phyloP scores from a whole-genome alignment of 441 rosid genomes.

The Bocquillonia castaneifolia region DNA sequence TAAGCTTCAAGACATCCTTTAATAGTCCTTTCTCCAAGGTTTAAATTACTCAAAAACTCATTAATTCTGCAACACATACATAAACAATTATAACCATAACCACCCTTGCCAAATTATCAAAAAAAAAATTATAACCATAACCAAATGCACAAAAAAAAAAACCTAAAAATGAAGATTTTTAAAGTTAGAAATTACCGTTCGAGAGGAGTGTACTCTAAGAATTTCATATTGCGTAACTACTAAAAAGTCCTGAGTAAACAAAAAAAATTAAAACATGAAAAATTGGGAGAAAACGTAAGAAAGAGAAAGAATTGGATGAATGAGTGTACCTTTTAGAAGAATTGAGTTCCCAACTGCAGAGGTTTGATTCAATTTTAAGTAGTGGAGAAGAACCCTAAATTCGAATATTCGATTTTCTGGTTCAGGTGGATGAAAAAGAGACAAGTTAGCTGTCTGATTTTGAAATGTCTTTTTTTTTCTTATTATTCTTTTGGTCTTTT shows the following conservation, averaged over 20 bases:
- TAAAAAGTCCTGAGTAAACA: not conserved
- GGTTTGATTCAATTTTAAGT: not conserved
- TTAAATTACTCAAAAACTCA: conserved; percentile 59
- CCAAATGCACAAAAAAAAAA: conserved; percentile 3
- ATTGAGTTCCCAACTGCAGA: not conserved
- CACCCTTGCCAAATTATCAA: no score
- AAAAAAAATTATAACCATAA: not conserved
- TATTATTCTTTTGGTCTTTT: no score
- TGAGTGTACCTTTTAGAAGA: conserved; percentile 7
- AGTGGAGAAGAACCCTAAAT: conserved; percentile 22
- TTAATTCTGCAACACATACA: conserved; percentile 52
- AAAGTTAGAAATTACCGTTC: conserved; percentile 44
- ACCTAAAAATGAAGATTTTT: not conserved
- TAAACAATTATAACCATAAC: no score
- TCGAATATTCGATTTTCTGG: conserved; percentile 25
- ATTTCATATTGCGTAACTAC: conserved; percentile 50
- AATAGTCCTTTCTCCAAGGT: conserved; percentile 74
- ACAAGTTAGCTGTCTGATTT: no score
- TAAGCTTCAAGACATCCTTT: conserved; percentile 84
- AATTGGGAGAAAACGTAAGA: no score
- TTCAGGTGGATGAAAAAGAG: not conserved
- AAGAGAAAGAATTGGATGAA: not conserved
- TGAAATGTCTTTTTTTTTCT: not conserved
- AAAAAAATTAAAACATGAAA: not conserved
- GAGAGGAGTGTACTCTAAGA: conserved; percentile 76